A percentile compares a stretch with the other conserved stretches of the same genome.
phyloP scores from a whole-genome alignment of 1,284 basidiomycete species.

The Ganoderma sinense region DNA sequence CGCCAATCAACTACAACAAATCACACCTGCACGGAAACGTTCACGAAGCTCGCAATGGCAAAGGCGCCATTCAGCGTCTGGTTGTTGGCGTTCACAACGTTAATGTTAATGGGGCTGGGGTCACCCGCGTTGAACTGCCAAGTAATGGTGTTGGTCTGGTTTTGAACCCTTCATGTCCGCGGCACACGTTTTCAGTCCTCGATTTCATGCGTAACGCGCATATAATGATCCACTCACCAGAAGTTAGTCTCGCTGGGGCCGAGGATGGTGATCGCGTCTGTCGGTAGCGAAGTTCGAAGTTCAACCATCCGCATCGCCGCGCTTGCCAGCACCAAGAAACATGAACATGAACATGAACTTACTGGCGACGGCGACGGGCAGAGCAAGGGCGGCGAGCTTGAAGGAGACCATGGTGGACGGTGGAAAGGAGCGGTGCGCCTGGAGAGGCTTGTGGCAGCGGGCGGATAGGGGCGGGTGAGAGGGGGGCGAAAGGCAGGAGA shows the following conservation, averaged over 20 bases:
- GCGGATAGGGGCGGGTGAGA: slow-evolving; percentile 10
- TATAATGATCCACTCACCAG: slow-evolving; percentile 38
- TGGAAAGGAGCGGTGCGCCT: slow-evolving; percentile 25
- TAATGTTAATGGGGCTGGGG: slow-evolving; percentile 44
- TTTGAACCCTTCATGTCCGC: slow-evolving; percentile 42
- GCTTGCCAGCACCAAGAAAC: neutral
- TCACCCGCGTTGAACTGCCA: slow-evolving; percentile 45
- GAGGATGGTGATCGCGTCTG: slow-evolving; percentile 42
- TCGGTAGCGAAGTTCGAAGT: neutral
- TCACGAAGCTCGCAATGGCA: slow-evolving; percentile 43
- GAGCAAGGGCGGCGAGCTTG: slow-evolving; percentile 41
- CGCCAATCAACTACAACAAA: neutral
- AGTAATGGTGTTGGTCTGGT: slow-evolving; percentile 44
- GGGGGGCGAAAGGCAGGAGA: slow-evolving; percentile 20
- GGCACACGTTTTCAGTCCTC: neutral
- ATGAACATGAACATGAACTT: too few relatives aligned
- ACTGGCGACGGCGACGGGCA: slow-evolving; percentile 43
- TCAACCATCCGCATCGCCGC: slow-evolving; percentile 6
- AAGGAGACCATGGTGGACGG: slow-evolving; percentile 32
- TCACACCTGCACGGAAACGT: slow-evolving; percentile 41
- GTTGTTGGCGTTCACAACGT: slow-evolving; percentile 43
- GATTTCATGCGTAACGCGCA: neutral
- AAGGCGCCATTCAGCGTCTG: slow-evolving; percentile 46
- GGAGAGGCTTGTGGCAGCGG: slow-evolving; percentile 30
- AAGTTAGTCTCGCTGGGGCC: slow-evolving; percentile 41